Evolutionary conservation across 192 early-diverging fungal species (phyloP).

Genomic region (Chytriomyces sp.): DNA sequence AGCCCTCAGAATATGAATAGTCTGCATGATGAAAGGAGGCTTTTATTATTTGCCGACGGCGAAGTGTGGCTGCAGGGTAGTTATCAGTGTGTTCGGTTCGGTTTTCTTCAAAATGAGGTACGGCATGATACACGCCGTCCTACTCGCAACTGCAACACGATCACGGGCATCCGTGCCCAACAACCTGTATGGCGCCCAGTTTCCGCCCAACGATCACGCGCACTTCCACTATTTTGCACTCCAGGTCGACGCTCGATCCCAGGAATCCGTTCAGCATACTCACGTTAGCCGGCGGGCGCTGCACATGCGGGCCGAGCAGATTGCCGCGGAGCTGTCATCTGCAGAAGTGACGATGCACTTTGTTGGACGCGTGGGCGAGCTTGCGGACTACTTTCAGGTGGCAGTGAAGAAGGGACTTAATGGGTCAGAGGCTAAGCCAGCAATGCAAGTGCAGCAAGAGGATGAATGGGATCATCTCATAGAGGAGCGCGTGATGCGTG

Average conservation of each 20-base stretch:
- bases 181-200: no score
- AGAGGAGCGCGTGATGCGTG: no score
- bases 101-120: background rate
- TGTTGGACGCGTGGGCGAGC: slow-evolving; percentile 68
- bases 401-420: slow-evolving; percentile 45
- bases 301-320: background rate
- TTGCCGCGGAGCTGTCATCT: slow-evolving; percentile 26
- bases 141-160: background rate
- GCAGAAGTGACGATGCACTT: slow-evolving; percentile 24
- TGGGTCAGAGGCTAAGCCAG: background rate
- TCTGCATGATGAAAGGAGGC: background rate
- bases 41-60: background rate
- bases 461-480: no score
- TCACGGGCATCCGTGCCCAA: background rate
- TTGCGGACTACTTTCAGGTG: slow-evolving; percentile 66
- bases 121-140: background rate
- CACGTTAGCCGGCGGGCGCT: background rate
- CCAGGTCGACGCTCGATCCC: slow-evolving; percentile 9
- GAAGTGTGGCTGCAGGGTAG: background rate
- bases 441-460: background rate
- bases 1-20: background rate
- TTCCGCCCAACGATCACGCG: slow-evolving; percentile 44
- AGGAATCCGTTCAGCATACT: background rate
- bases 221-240: slow-evolving; percentile 54
- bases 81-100: no score